Percentiles rank a stretch among this genome's conserved stretches.
Evolutionary conservation across 805 yeast species (phyloP).

Genomic region (Wickerhamiella kurtzmanii): DNA sequence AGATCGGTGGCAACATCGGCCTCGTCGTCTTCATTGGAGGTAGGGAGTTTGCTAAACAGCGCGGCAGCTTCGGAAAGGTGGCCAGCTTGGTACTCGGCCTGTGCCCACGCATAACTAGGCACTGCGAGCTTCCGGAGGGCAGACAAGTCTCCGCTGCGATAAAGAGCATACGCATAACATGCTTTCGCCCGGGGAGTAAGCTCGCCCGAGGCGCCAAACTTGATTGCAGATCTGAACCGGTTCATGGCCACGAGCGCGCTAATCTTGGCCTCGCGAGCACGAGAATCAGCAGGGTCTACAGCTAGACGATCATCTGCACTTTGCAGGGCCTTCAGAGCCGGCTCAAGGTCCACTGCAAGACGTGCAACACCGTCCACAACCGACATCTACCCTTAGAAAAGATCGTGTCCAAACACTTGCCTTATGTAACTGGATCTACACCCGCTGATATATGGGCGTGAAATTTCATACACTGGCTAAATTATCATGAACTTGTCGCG

Average conservation of each 20-base stretch:
- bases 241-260: constrained; percentile 51
- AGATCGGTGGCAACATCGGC: constrained; percentile 47
- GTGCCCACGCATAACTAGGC: constrained; percentile 40
- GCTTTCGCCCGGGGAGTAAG: constrained; percentile 1
- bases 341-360: constrained; percentile 9
- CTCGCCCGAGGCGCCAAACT: constrained; percentile 18
- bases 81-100: constrained; percentile 39
- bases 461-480: not conserved
- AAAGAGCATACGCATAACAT: constrained; percentile 40
- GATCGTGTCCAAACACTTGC: not conserved
- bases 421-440: not conserved
- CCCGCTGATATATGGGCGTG: not conserved
- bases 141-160: constrained; percentile 38
- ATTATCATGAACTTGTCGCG: not conserved
- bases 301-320: constrained; percentile 23
- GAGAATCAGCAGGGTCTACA: constrained; percentile 21
- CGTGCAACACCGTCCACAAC: constrained; percentile 13
- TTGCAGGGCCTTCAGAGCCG: constrained; percentile 26
- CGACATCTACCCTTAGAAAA: constrained; percentile 5
- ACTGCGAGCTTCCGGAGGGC: constrained; percentile 18
- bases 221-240: constrained; percentile 36
- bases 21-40: constrained; percentile 31
- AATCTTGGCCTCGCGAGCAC: constrained; percentile 32
- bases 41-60: constrained; percentile 26
- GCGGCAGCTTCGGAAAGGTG: constrained; percentile 31